These are phyloP conservation scores for Globisporangium perplexum DNA, from an alignment of 352 stramenopile species.

Conservation along the genomic window DNA sequence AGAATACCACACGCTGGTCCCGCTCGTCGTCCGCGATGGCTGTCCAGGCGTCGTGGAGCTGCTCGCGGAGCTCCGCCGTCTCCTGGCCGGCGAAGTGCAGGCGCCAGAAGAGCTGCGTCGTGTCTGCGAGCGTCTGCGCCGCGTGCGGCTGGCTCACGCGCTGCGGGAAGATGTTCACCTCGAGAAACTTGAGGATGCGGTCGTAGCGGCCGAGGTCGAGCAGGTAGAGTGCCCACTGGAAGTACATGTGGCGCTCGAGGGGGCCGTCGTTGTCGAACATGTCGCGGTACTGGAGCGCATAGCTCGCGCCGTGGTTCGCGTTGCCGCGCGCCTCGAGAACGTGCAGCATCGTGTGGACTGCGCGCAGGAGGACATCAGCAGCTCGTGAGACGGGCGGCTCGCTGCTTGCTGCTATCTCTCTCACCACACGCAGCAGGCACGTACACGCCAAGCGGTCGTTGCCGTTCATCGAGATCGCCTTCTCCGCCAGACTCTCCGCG, in stretches of 20 bases:
- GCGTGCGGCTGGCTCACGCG: conserved; percentile 43
- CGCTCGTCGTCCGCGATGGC: conserved; percentile 21
- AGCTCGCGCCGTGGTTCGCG: conserved; percentile 79
- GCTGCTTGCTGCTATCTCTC: too few relatives aligned
- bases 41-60: conserved; percentile 52
- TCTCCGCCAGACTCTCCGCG: conserved; percentile 63
- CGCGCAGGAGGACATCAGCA: background rate
- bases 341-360: conserved; percentile 80
- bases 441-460: conserved; percentile 83
- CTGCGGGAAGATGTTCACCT: conserved; percentile 59
- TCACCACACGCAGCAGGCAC: conserved; percentile 12
- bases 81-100: conserved; percentile 73
- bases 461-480: conserved; percentile 78
- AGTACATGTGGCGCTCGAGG: conserved; percentile 69
- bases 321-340: conserved; percentile 74
- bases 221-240: conserved; percentile 80
- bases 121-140: conserved; percentile 53
- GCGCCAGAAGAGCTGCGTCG: conserved; percentile 81
- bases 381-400: too few relatives aligned
- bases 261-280: conserved; percentile 71
- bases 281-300: conserved; percentile 75
- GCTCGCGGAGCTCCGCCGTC: conserved; percentile 40
- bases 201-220: conserved; percentile 79
- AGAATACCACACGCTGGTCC: conserved; percentile 26
- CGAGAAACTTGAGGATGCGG: conserved; percentile 75